A percentile compares a stretch with the other conserved stretches of the same genome.
Evolutionary conservation across 1,139 yeast genomes (phyloP).

Genomic region (Suhomyces bolitotheri): DNA sequence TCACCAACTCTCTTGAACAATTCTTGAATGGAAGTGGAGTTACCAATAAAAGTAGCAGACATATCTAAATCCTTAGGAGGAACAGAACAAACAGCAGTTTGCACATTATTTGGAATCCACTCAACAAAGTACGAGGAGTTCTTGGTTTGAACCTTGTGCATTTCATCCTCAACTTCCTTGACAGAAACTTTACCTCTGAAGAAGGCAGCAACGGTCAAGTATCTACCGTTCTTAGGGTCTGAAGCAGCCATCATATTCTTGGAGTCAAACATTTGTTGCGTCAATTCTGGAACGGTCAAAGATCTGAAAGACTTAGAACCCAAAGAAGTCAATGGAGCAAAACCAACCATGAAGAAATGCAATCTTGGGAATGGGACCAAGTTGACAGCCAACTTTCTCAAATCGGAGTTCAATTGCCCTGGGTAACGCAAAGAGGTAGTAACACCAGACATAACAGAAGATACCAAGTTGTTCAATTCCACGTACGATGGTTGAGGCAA

Average conservation of each 20-base stretch:
- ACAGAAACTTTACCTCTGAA: conserved; percentile 91
- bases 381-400: conserved; percentile 89
- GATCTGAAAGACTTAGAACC: conserved; percentile 82
- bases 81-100: conserved; percentile 88
- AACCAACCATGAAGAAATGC: conserved; percentile 93
- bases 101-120: conserved; percentile 97
- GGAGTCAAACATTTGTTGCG: conserved; percentile 90
- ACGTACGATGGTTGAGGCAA: conserved; percentile 74
- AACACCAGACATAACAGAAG: conserved; percentile 92
- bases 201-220: conserved; percentile 91
- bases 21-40: conserved; percentile 90
- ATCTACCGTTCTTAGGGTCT: conserved; percentile 87
- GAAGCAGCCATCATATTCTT: conserved; percentile 95
- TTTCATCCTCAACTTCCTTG: conserved; percentile 92
- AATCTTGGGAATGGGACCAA: conserved; percentile 93
- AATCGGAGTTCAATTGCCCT: conserved; percentile 88
- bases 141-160: conserved; percentile 80
- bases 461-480: conserved; percentile 78
- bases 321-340: conserved; percentile 83
- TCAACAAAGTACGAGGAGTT: conserved; percentile 84
- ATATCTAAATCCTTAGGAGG: conserved; percentile 84
- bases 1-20: conserved; percentile 86
- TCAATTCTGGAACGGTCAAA: conserved; percentile 83
- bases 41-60: conserved; percentile 91
- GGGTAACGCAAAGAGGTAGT: conserved; percentile 89